A percentile compares a stretch with the other conserved stretches of the same genome.
Evolutionary conservation across 2,329 filamentous ascomycete genomes (phyloP).

Genomic region (Macrophomina phaseolina): DNA sequence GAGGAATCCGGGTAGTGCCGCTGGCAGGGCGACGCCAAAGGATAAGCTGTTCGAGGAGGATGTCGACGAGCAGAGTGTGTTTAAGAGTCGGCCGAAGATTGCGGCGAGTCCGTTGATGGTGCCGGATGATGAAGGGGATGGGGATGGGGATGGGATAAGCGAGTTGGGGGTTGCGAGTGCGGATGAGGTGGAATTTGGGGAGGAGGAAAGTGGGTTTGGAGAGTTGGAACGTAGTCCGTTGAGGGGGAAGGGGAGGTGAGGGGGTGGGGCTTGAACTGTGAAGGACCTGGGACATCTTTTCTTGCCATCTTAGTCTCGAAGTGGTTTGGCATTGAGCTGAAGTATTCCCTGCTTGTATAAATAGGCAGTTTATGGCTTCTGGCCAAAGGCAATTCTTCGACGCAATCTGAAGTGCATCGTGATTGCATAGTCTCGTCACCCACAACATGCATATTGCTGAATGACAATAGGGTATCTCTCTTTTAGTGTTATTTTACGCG

Average conservation of each 20-base stretch:
- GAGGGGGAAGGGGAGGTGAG: conserved; percentile 29
- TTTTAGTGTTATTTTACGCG: background rate
- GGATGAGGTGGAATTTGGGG: conserved; percentile 19
- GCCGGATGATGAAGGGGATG: conserved; percentile 30
- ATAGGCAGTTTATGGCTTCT: no score
- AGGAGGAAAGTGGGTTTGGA: conserved; percentile 22
- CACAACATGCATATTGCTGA: background rate
- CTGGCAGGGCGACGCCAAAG: conserved; percentile 21
- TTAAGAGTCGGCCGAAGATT: conserved; percentile 82
- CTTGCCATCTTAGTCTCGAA: no score
- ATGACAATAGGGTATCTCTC: background rate
- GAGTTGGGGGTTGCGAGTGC: conserved; percentile 24
- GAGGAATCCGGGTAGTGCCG: background rate
- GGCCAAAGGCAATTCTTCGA: no score
- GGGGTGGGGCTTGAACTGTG: background rate
- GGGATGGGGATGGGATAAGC: conserved; percentile 20
- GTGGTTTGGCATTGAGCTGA: no score
- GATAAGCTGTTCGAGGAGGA: conserved; percentile 30
- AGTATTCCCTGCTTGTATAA: no score
- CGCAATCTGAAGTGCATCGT: no score
- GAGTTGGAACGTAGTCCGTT: conserved; percentile 38
- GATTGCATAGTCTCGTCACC: no score
- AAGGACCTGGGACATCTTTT: no score
- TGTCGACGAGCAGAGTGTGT: conserved; percentile 68
- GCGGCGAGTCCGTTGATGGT: conserved; percentile 70